These are phyloP conservation scores for Beauveria sp. DNA, from an alignment of 2,329 filamentous ascomycete genomes.

Conservation along the genomic window DNA sequence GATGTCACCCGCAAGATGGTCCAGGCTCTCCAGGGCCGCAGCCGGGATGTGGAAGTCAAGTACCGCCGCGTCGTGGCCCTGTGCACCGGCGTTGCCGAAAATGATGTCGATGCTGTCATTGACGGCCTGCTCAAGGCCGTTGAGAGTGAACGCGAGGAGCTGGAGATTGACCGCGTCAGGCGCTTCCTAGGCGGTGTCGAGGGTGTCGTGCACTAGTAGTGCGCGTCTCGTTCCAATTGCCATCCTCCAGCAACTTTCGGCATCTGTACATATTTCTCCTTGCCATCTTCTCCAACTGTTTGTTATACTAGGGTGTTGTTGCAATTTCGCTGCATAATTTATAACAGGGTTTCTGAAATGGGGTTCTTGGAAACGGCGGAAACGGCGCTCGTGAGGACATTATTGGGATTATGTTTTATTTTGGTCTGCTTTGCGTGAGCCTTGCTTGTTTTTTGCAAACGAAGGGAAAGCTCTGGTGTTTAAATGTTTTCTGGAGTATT, in stretches of 20 bases:
- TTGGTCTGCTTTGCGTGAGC: not conserved
- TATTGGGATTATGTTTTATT: not conserved
- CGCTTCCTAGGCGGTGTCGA: conserved; percentile 77
- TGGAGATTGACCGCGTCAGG: conserved; percentile 68
- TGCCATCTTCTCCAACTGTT: not conserved
- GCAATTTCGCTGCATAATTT: not conserved
- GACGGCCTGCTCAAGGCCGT: conserved; percentile 78
- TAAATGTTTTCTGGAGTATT: not conserved
- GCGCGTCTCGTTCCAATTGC: not conserved
- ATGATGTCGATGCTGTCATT: conserved; percentile 71
- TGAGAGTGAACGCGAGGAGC: conserved; percentile 72
- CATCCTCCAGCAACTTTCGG: not conserved
- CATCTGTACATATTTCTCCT: not conserved
- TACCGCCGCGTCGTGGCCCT: conserved; percentile 83
- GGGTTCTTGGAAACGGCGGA: not conserved
- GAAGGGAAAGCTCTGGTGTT: not conserved
- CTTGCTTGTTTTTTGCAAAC: not conserved
- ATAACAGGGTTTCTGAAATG: not conserved
- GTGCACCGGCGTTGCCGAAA: conserved; percentile 73
- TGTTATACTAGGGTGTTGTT: not conserved
- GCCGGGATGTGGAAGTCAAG: conserved; percentile 76
- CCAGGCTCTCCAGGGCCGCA: conserved; percentile 65
- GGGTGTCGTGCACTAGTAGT: conserved; percentile 40
- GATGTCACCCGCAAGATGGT: conserved; percentile 59
- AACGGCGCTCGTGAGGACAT: not conserved